phyloP scores from a whole-genome alignment of 1,284 basidiomycete species.

The Microbotryum saponariae region DNA sequence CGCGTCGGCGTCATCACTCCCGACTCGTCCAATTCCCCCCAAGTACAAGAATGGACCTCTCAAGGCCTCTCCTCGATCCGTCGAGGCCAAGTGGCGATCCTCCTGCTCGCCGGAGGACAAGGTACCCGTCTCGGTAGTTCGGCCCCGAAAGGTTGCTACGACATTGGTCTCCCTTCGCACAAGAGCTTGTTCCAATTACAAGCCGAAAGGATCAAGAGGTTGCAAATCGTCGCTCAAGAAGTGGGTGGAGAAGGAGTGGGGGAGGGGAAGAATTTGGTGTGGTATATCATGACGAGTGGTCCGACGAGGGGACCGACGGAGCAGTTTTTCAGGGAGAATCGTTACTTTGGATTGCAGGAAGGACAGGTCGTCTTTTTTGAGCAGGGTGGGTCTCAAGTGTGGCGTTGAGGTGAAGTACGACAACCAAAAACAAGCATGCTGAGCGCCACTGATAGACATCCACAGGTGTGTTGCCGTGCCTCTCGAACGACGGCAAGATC shows the following conservation, averaged over 20 bases:
- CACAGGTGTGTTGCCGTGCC: constrained; percentile 88
- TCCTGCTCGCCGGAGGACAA: constrained; percentile 97
- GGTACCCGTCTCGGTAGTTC: constrained; percentile 87
- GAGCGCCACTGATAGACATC: neutral
- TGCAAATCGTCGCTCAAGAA: constrained; percentile 62
- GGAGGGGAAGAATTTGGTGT: constrained; percentile 63
- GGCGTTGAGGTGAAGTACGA: too few relatives aligned
- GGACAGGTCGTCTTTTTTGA: constrained; percentile 90
- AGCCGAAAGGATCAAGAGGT: constrained; percentile 79
- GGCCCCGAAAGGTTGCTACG: constrained; percentile 95
- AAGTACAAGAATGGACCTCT: constrained; percentile 60
- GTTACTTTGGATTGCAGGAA: constrained; percentile 73
- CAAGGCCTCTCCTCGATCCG: constrained; percentile 74
- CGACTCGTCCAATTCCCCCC: constrained; percentile 44
- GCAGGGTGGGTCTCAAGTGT: constrained; percentile 61
- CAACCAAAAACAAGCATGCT: too few relatives aligned
- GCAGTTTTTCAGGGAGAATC: constrained; percentile 69
- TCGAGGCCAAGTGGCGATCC: constrained; percentile 74
- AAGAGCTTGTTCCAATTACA: constrained; percentile 95
- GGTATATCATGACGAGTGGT: constrained; percentile 99
- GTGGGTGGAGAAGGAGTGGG: constrained; percentile 39
- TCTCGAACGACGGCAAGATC: constrained; percentile 89
- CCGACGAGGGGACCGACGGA: constrained; percentile 85
- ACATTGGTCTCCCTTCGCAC: constrained; percentile 85
- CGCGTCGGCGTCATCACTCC: constrained; percentile 56